phyloP scores from a whole-genome alignment of 495 filamentous ascomycete species.

The Melanomma pulvis-pyrius region DNA sequence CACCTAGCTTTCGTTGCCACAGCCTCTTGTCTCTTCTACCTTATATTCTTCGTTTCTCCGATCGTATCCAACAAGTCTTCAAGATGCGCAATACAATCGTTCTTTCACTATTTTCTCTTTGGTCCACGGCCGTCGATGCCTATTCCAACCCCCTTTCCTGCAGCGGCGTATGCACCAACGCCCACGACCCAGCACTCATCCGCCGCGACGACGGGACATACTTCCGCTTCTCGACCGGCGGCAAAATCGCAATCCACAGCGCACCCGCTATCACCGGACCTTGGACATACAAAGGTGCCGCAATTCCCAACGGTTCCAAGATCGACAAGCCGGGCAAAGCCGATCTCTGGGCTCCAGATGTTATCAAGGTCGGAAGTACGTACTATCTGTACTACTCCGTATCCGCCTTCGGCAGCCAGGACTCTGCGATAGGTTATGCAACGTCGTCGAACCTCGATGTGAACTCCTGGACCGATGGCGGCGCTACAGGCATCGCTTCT shows the following conservation, averaged over 20 bases:
- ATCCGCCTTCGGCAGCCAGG: slow-evolving; percentile 64
- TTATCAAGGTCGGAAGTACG: slow-evolving; percentile 54
- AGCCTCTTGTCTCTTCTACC: neutral
- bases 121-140: neutral
- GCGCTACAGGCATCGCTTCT: slow-evolving; percentile 55
- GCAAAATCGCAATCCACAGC: slow-evolving; percentile 61
- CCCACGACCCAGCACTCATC: slow-evolving; percentile 68
- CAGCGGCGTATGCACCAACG: slow-evolving; percentile 61
- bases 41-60: neutral
- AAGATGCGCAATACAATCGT: neutral
- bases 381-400: slow-evolving; percentile 79
- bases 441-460: slow-evolving; percentile 62
- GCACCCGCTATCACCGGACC: slow-evolving; percentile 62
- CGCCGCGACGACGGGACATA: slow-evolving; percentile 68
- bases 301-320: slow-evolving; percentile 58
- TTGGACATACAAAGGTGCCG: slow-evolving; percentile 63
- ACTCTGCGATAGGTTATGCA: slow-evolving; percentile 68
- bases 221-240: slow-evolving; percentile 72
- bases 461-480: slow-evolving; percentile 64
- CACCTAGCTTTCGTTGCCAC: neutral
- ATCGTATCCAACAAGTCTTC: neutral
- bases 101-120: slow-evolving; percentile 4
- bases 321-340: slow-evolving; percentile 59
- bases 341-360: slow-evolving; percentile 71
- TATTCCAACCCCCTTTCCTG: slow-evolving; percentile 57